These are phyloP conservation scores for Lippia alba DNA, from an alignment of 305 asterid genomes.

Conservation along the genomic window DNA sequence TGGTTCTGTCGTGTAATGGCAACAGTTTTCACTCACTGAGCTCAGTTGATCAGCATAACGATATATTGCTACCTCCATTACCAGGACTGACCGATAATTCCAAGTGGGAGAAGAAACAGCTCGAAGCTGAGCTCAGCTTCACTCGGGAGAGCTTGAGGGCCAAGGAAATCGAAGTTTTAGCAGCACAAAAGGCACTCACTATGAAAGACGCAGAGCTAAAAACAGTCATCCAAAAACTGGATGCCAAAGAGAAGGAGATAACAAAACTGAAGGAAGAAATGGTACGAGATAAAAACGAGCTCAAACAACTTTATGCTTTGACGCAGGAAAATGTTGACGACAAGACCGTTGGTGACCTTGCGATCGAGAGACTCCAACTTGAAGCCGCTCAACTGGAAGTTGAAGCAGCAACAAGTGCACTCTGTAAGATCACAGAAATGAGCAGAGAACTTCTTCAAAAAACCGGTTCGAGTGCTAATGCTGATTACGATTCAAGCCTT, in stretches of 20 bases:
- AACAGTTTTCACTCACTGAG: slow-evolving; percentile 30
- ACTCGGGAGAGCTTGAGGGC: slow-evolving; percentile 63
- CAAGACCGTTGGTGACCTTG: slow-evolving; percentile 62
- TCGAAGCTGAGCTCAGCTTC: slow-evolving; percentile 66
- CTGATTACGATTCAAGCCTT: slow-evolving; percentile 40
- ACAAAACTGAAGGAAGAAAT: slow-evolving; percentile 55
- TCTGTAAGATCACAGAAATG: slow-evolving; percentile 68
- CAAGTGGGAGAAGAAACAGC: slow-evolving; percentile 58
- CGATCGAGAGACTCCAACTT: slow-evolving; percentile 72
- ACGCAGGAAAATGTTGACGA: slow-evolving; percentile 62
- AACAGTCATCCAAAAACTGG: slow-evolving; percentile 48
- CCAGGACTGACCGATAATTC: slow-evolving; percentile 37
- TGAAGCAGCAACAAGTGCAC: slow-evolving; percentile 77
- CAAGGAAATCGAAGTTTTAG: slow-evolving; percentile 71
- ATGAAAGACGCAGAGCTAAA: slow-evolving; percentile 74
- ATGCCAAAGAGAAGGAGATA: slow-evolving; percentile 65
- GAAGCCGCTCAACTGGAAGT: slow-evolving; percentile 79
- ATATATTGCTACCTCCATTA: slow-evolving; percentile 30
- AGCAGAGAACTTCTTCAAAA: slow-evolving; percentile 62
- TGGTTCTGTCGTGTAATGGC: slow-evolving; percentile 50
- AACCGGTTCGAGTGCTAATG: slow-evolving; percentile 44
- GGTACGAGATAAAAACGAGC: slow-evolving; percentile 48
- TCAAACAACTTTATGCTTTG: slow-evolving; percentile 58
- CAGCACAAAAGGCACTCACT: slow-evolving; percentile 59
- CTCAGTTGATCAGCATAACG: slow-evolving; percentile 35